A percentile compares a stretch with the other conserved stretches of the same genome.
These are phyloP conservation scores for Geoglossum cookeanum DNA, from an alignment of 2,329 filamentous ascomycete genomes.

Conservation along the genomic window DNA sequence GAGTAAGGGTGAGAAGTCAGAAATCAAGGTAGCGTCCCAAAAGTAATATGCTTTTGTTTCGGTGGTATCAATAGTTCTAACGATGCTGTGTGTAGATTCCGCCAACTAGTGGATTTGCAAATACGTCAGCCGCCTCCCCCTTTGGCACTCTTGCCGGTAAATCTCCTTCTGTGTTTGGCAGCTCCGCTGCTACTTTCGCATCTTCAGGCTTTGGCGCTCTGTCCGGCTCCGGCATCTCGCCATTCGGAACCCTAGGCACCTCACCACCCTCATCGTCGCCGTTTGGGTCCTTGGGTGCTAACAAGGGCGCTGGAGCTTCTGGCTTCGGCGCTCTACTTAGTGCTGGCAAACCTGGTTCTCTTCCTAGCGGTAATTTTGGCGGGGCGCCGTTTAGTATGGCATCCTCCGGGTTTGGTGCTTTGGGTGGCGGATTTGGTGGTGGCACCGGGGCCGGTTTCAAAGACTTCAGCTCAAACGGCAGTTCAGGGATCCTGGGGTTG, in stretches of 20 bases:
- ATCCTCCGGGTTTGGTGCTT: slow-evolving; percentile 18
- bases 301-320: slow-evolving; percentile 15
- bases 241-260: slow-evolving; percentile 38
- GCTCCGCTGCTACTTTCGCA: slow-evolving; percentile 32
- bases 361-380: slow-evolving; percentile 20
- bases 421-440: slow-evolving; percentile 23
- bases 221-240: slow-evolving; percentile 39
- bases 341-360: slow-evolving; percentile 22
- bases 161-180: slow-evolving; percentile 1
- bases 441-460: slow-evolving; percentile 31
- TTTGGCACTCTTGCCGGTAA: slow-evolving; percentile 18
- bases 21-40: neutral
- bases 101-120: slow-evolving; percentile 23
- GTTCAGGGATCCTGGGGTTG: slow-evolving; percentile 24
- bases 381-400: slow-evolving; percentile 19
- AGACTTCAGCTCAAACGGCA: slow-evolving; percentile 50
- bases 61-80: neutral
- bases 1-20: neutral
- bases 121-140: slow-evolving; percentile 24
- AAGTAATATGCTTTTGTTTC: neutral
- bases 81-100: slow-evolving; percentile 12
- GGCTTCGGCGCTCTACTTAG: slow-evolving; percentile 18
- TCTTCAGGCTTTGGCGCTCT: slow-evolving; percentile 50
- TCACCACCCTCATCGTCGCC: slow-evolving; percentile 30
- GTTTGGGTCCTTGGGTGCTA: slow-evolving; percentile 1